Evolutionary conservation across 768 basidiomycete species (phyloP), one percentile per base, ranked within the genome.

Genomic region (Lactarius pseudohatsudake): DNA sequence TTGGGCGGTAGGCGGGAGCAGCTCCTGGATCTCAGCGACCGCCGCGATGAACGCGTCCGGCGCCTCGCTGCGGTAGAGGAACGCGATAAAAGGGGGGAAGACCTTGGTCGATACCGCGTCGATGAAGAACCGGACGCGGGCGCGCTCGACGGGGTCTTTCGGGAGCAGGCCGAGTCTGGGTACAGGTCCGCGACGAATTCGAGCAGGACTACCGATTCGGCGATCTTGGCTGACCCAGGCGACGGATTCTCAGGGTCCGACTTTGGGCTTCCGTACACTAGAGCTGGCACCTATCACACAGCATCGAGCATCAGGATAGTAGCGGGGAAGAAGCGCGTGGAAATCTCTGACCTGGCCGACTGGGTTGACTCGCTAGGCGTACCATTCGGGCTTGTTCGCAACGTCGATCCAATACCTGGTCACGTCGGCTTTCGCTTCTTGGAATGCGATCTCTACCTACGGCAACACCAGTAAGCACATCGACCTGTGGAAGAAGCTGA

Each of bases 301-400:
- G 28, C 16, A 11, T 43, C 20, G 22, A 28, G 13, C 36, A 38
- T 38, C 36, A 38, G 36, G 36, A 38, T 18, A 7, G 36, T 22
- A 26, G 16, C 4, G 8, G 15, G 22, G 4, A 13, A 18, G 53
- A 20, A 22, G 40, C 11, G 10, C 22, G n/a, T 4, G 55, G 22
- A 26, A 5, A 15, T 71, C 75, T 22, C 36, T 38, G 71, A 85
- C 87, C 80, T 88, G 86, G 74, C 82, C 82, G 1, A 81, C 85
- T 1, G 83, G 83, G 74, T 89, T 88, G 47, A 89, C 81, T 62
- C 83, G 79, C 0, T 81, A 79, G 0, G 82, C 82, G 72, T 85
- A 89, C 87, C 87, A 88, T 59, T 81, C 83, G 0, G 88, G 88
- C 75, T 89, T 89, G 76, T 86, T 84, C 66, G 66, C 54, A n/a